These are phyloP conservation scores for Phytophthora tubulina DNA, from an alignment of 352 stramenopile species.

Conservation along the genomic window DNA sequence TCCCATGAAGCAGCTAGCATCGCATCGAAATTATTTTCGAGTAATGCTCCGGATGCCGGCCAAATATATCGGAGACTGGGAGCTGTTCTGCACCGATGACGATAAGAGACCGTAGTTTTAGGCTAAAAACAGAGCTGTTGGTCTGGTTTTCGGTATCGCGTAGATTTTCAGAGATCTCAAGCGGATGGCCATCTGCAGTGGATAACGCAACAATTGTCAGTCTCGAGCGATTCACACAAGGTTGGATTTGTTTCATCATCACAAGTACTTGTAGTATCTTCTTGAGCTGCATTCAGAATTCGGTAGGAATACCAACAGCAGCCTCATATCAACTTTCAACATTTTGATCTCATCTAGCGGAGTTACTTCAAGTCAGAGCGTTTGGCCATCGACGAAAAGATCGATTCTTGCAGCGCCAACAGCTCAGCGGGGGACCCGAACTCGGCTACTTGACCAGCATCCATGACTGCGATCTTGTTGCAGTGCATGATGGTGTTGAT, in stretches of 20 bases:
- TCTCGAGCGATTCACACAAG: no score
- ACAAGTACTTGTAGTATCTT: neutral
- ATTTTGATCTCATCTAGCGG: no score
- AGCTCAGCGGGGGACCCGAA: constrained; percentile 79
- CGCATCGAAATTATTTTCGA: constrained; percentile 7
- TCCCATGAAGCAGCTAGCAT: neutral
- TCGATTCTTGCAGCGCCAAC: constrained; percentile 42
- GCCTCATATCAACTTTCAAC: no score
- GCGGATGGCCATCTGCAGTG: no score
- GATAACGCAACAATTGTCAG: no score
- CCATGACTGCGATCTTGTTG: constrained; percentile 37
- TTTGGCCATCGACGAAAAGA: constrained; percentile 51
- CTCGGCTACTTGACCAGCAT: constrained; percentile 86
- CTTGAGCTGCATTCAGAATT: neutral
- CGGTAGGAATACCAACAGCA: no score
- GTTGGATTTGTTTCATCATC: no score
- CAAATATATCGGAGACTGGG: neutral
- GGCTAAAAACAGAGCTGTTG: neutral
- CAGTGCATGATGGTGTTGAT: constrained; percentile 84
- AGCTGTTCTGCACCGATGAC: neutral
- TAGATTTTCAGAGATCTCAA: no score
- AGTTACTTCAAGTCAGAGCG: constrained; percentile 9
- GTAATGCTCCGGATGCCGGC: neutral
- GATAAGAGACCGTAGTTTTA: neutral
- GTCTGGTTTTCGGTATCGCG: no score